Percentiles rank a stretch among this genome's conserved stretches.
Evolutionary conservation across 208 protist species (phyloP).

Genomic region (Crithidia acanthocephali): DNA sequence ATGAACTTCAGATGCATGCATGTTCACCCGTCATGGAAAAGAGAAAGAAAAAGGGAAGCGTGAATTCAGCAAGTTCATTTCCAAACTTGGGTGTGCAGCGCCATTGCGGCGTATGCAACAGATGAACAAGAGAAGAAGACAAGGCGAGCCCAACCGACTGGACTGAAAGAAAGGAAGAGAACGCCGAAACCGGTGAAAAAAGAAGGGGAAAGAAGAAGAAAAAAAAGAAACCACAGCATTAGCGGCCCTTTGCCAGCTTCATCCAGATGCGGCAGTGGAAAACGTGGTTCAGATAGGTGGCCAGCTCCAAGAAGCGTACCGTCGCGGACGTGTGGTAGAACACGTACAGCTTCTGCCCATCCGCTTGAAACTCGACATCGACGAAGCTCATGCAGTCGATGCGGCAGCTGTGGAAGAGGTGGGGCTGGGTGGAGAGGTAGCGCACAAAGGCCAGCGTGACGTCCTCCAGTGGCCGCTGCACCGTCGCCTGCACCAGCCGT

Average conservation of each 20-base stretch:
- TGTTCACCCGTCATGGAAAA: too few relatives aligned
- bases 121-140: too few relatives aligned
- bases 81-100: too few relatives aligned
- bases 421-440: constrained; percentile 22
- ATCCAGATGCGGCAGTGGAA: constrained; percentile 87
- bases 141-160: not conserved
- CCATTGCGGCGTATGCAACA: too few relatives aligned
- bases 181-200: not conserved
- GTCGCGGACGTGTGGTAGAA: constrained; percentile 52
- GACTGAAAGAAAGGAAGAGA: not conserved
- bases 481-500: constrained; percentile 11
- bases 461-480: constrained; percentile 36
- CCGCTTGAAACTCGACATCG: constrained; percentile 79
- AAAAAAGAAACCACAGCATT: not conserved
- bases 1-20: too few relatives aligned
- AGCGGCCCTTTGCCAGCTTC: constrained; percentile 35
- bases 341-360: constrained; percentile 80
- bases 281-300: constrained; percentile 70
- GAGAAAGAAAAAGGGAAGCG: too few relatives aligned
- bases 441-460: constrained; percentile 43
- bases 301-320: constrained; percentile 75
- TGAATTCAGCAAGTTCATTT: too few relatives aligned
- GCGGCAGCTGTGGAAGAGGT: constrained; percentile 53
- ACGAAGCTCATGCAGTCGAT: constrained; percentile 74
- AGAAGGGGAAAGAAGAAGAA: not conserved